Evolutionary conservation across 805 yeast genomes (phyloP).

Genomic region (Candida nanaspora): DNA sequence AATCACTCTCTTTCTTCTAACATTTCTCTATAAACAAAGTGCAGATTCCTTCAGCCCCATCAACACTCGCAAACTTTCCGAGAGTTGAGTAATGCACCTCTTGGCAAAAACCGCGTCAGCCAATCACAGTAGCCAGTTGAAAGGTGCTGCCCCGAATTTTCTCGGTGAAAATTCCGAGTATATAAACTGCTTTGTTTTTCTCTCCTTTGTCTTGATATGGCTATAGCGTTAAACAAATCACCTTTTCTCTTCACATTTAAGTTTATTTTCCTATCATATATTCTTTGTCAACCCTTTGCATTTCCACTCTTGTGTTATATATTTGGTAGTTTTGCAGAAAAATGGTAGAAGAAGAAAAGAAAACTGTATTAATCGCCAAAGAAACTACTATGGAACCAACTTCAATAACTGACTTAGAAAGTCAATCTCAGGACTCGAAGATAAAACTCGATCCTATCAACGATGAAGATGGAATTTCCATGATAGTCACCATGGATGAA

Average conservation of each 20-base stretch:
- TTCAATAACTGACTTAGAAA: neutral
- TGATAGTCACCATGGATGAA: constrained; percentile 38
- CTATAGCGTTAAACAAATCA: neutral
- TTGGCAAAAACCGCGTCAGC: neutral
- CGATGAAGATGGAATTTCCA: constrained; percentile 44
- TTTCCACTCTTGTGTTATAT: too few species aligned
- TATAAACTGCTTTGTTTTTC: neutral
- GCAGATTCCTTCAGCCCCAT: too few species aligned
- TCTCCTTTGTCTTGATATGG: neutral
- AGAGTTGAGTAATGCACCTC: too few species aligned
- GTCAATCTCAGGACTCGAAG: neutral
- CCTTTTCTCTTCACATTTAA: too few species aligned
- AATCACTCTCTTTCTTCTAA: too few species aligned
- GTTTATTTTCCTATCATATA: too few species aligned
- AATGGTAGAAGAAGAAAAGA: neutral
- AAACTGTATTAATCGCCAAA: neutral
- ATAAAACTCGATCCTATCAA: constrained; percentile 28
- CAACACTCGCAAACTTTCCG: neutral
- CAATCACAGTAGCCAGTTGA: neutral
- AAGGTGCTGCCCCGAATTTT: neutral
- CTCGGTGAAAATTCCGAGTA: neutral
- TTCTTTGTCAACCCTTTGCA: too few species aligned
- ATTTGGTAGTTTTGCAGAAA: too few species aligned
- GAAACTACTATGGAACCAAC: neutral
- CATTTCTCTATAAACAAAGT: too few species aligned